A percentile compares a stretch with the other conserved stretches of the same genome.
These are phyloP conservation scores for Populus hybrid DNA, from an alignment of 441 rosid genomes.

Conservation along the genomic window DNA sequence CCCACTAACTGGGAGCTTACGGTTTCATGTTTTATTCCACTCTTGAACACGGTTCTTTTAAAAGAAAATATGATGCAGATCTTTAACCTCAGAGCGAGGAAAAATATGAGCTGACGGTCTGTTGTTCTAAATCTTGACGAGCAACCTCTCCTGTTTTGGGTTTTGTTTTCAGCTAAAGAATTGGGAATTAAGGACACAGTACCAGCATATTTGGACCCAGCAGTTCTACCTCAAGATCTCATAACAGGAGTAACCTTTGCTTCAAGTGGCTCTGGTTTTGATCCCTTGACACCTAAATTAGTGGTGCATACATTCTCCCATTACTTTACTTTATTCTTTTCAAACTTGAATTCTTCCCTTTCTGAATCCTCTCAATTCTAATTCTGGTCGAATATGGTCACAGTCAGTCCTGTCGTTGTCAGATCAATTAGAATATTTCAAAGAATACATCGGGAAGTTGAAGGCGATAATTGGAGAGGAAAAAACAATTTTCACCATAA, in stretches of 20 bases:
- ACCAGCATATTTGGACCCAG: slow-evolving; percentile 71
- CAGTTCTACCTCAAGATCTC: slow-evolving; percentile 48
- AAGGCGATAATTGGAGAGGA: slow-evolving; percentile 49
- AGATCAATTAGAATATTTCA: slow-evolving; percentile 46
- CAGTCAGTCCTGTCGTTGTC: slow-evolving; percentile 64
- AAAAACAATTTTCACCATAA: slow-evolving; percentile 34
- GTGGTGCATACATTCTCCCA: slow-evolving; percentile 32
- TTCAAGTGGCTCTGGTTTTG: slow-evolving; percentile 75
- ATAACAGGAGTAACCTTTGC: slow-evolving; percentile 83
- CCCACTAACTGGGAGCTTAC: too few species aligned
- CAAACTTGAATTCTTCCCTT: neutral
- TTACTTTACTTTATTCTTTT: neutral
- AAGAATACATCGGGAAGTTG: slow-evolving; percentile 54
- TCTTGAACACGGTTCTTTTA: too few species aligned
- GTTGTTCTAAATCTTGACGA: neutral
- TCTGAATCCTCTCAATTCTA: neutral
- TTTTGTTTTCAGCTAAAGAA: slow-evolving; percentile 51
- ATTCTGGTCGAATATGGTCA: neutral
- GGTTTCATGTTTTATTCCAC: too few species aligned
- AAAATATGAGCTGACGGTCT: neutral
- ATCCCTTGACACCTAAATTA: slow-evolving; percentile 61
- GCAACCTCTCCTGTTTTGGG: neutral
- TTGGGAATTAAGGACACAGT: slow-evolving; percentile 53
- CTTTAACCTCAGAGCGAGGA: neutral
- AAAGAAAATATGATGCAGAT: neutral